Percentiles rank a stretch among this genome's conserved stretches.
phyloP scores from a whole-genome alignment of 371 early-diverging fungal species.

The Smittium culicis region DNA sequence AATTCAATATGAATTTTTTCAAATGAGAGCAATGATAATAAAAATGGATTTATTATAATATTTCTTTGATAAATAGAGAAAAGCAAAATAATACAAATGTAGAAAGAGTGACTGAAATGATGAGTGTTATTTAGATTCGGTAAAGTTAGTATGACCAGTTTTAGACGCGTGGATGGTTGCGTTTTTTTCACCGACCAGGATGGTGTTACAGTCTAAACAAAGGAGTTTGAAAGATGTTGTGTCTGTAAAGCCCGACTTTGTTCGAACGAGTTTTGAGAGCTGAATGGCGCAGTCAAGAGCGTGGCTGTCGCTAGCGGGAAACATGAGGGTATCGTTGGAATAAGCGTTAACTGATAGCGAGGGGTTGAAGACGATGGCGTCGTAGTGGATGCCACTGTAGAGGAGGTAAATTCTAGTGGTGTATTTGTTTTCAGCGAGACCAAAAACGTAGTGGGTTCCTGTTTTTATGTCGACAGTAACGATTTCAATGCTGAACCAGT shows the following conservation, averaged over 20 bases:
- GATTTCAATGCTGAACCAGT: constrained; percentile 34
- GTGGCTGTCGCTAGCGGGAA: constrained; percentile 22
- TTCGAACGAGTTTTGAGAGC: constrained; percentile 32
- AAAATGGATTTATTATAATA: too few relatives aligned
- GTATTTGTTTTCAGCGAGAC: constrained; percentile 26
- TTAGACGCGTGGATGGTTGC: constrained; percentile 16
- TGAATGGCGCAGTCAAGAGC: constrained; percentile 19
- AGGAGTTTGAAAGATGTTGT: constrained; percentile 34
- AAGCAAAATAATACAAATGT: too few relatives aligned
- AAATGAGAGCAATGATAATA: too few relatives aligned
- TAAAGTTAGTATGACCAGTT: constrained; percentile 23
- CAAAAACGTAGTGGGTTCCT: constrained; percentile 37
- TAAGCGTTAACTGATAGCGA: constrained; percentile 16
- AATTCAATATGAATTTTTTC: too few relatives aligned
- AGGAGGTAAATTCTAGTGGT: constrained; percentile 27
- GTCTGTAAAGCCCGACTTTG: constrained; percentile 37
- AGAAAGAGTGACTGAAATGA: too few relatives aligned
- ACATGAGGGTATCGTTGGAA: constrained; percentile 40
- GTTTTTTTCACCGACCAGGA: constrained; percentile 21
- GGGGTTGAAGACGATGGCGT: constrained; percentile 36
- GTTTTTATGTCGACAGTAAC: constrained; percentile 39
- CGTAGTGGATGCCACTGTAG: constrained; percentile 49
- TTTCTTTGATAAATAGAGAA: too few relatives aligned
- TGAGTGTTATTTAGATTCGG: constrained; percentile 17
- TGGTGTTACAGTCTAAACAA: constrained; percentile 32